phyloP scores from a whole-genome alignment of 208 protist genomes.

The Borovskyia barvae region DNA sequence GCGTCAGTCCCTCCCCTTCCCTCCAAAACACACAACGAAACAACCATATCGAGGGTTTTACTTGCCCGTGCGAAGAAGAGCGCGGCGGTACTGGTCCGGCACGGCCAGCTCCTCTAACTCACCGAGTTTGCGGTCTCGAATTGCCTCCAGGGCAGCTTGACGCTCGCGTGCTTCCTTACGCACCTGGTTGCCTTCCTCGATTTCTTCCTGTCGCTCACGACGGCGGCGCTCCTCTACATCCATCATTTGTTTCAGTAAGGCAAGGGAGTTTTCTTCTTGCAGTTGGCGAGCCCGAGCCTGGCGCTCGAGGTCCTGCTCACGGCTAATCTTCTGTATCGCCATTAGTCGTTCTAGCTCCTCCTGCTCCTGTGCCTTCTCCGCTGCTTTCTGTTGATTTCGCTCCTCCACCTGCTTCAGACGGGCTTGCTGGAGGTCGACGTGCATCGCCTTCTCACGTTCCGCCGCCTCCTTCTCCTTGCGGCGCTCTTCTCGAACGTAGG shows the following conservation, averaged over 20 bases:
- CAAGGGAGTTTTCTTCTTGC: slow-evolving; percentile 81
- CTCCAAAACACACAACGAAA: too few species aligned
- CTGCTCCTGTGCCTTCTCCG: slow-evolving; percentile 57
- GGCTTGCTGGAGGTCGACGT: slow-evolving; percentile 70
- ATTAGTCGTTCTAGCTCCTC: slow-evolving; percentile 89
- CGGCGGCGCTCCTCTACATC: slow-evolving; percentile 88
- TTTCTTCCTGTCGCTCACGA: slow-evolving; percentile 79
- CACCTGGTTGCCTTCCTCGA: slow-evolving; percentile 88
- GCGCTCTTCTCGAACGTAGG: slow-evolving; percentile 74
- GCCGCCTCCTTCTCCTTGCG: slow-evolving; percentile 80
- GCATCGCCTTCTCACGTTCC: slow-evolving; percentile 50
- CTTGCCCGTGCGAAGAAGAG: slow-evolving; percentile 54
- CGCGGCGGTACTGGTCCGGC: slow-evolving; percentile 79
- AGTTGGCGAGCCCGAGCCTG: slow-evolving; percentile 52
- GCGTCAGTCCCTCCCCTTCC: too few species aligned
- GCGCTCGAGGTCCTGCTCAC: slow-evolving; percentile 70
- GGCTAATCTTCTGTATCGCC: slow-evolving; percentile 78
- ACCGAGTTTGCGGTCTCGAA: slow-evolving; percentile 77
- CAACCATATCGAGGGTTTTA: too few species aligned
- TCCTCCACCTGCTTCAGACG: slow-evolving; percentile 86
- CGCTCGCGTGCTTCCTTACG: slow-evolving; percentile 71
- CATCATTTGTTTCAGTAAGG: slow-evolving; percentile 89
- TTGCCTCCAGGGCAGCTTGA: slow-evolving; percentile 80
- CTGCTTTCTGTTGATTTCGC: slow-evolving; percentile 54
- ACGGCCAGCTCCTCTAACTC: slow-evolving; percentile 76